Conservation (phyloP, 768 basidiomycete genomes). For the Leccinum imitatum region DNA sequence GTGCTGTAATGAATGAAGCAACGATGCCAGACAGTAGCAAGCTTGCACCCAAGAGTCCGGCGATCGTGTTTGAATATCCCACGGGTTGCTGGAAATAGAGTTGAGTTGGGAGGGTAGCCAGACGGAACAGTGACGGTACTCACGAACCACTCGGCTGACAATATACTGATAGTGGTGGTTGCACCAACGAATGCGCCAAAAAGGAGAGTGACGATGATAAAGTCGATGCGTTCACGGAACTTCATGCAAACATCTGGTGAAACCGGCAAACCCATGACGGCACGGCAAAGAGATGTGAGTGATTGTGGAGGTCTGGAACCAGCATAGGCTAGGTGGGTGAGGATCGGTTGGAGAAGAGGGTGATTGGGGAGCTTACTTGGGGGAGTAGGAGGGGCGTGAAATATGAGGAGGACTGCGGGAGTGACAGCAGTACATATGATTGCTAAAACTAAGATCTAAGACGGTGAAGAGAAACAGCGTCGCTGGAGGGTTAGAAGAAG, state of each 20-base stretch:
- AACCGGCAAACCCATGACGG: conserved; percentile 47
- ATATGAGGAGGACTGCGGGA: conserved; percentile 61
- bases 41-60: conserved; percentile 70
- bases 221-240: conserved; percentile 66
- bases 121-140: conserved; percentile 19
- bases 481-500: neutral
- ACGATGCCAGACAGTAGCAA: conserved; percentile 71
- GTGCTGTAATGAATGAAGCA: conserved; percentile 65
- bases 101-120: neutral
- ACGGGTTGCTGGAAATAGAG: conserved; percentile 52
- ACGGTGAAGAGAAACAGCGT: neutral
- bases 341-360: neutral
- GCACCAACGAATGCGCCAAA: conserved; percentile 69
- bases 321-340: conserved; percentile 52
- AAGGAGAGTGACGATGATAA: conserved; percentile 52
- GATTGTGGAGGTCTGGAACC: conserved; percentile 60
- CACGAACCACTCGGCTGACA: conserved; percentile 70
- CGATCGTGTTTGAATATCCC: conserved; percentile 65
- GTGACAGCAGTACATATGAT: conserved; percentile 64
- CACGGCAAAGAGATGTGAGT: conserved; percentile 51
- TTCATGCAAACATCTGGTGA: conserved; percentile 56
- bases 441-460: conserved; percentile 66
- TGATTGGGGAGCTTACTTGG: conserved; percentile 53
- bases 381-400: conserved; percentile 65
- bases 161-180: conserved; percentile 62